Conservation (phyloP, 140 eudicot genomes). For the Bidens hawaiensis region DNA sequence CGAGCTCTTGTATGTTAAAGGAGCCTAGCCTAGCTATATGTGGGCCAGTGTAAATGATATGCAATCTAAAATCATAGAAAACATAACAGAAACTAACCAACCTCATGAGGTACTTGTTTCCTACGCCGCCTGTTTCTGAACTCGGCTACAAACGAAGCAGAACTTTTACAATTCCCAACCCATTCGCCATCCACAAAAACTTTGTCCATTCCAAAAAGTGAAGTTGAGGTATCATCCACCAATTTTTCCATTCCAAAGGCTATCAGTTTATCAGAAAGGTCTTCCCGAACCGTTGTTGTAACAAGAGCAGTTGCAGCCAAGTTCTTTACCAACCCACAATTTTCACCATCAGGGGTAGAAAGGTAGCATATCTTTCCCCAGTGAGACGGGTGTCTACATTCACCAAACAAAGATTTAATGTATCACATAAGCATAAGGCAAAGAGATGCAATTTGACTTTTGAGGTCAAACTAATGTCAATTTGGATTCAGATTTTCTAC, state of each 20-base stretch:
- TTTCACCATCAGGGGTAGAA: conserved; percentile 92
- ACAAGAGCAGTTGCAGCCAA: conserved; percentile 81
- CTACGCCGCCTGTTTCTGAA: conserved; percentile 60
- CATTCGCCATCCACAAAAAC: conserved; percentile 79
- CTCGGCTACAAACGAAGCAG: conserved; percentile 59
- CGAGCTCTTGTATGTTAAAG: too few species aligned
- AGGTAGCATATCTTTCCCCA: conserved; percentile 91
- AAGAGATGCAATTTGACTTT: background rate
- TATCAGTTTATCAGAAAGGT: conserved; percentile 28
- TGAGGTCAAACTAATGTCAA: background rate
- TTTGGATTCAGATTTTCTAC: background rate
- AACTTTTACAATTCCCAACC: conserved; percentile 64
- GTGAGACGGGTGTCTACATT: conserved; percentile 86
- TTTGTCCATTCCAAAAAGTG: conserved; percentile 44
- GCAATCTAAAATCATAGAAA: background rate
- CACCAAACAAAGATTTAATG: conserved; percentile 17
- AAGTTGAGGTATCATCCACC: conserved; percentile 44
- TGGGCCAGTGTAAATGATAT: background rate
- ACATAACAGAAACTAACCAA: conserved; percentile 23
- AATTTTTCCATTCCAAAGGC: conserved; percentile 70
- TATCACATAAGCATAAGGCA: conserved; percentile 7
- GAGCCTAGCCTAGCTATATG: background rate
- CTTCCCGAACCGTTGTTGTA: conserved; percentile 42
- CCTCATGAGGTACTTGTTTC: conserved; percentile 56
- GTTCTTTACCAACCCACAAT: conserved; percentile 87